Conservation (phyloP, 2,329 filamentous ascomycete genomes). For the Aquanectria penicillioides region DNA sequence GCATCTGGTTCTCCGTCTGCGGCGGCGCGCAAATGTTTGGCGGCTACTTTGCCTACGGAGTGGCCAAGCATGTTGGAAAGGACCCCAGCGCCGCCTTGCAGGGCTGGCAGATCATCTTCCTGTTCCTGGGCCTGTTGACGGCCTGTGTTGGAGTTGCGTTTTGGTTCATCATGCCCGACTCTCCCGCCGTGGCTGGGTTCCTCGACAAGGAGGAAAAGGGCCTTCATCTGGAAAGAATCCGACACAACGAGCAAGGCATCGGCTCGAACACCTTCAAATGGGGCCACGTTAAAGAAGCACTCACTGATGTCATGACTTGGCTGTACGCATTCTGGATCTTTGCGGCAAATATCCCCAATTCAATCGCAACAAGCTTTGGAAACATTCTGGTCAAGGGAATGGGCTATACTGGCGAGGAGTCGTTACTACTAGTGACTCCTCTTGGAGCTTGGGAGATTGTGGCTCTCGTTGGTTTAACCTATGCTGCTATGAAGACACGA, state of each 20-base stretch:
- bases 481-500: conserved; percentile 25
- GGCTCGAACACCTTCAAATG: conserved; percentile 32
- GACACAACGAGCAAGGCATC: conserved; percentile 29
- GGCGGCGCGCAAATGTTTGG: conserved; percentile 35
- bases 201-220: conserved; percentile 18
- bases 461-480: conserved; percentile 24
- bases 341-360: conserved; percentile 34
- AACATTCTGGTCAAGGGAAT: conserved; percentile 30
- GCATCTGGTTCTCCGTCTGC: conserved; percentile 35
- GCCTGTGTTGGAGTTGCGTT: conserved; percentile 14
- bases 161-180: conserved; percentile 30
- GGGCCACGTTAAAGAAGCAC: conserved; percentile 28
- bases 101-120: conserved; percentile 29
- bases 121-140: conserved; percentile 26
- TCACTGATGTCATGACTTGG: conserved; percentile 32
- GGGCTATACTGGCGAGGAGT: conserved; percentile 24
- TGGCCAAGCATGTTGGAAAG: conserved; percentile 29
- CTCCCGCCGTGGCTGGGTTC: conserved; percentile 20
- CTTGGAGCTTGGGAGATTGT: conserved; percentile 32
- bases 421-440: conserved; percentile 26
- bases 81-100: conserved; percentile 18
- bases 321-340: conserved; percentile 35
- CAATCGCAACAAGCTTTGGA: conserved; percentile 29
- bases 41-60: conserved; percentile 35
- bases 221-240: conserved; percentile 24